phyloP scores from a whole-genome alignment of 2,329 filamentous ascomycete genomes.

The Bipolaris cookei region DNA sequence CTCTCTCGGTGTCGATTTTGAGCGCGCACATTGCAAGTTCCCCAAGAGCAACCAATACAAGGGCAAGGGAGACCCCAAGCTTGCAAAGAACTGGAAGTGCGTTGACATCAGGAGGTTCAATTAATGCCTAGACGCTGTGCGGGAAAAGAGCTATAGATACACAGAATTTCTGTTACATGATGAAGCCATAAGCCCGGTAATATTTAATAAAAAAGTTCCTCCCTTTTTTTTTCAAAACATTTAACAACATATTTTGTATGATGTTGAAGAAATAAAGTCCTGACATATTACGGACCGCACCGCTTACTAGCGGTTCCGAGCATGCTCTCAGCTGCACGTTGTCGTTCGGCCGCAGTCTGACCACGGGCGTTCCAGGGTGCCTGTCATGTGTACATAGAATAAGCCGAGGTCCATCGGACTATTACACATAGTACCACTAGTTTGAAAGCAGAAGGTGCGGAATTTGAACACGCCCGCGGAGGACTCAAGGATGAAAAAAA shows the following conservation, averaged over 20 bases:
- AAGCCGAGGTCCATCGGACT: background rate
- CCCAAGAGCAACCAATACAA: conserved; percentile 45
- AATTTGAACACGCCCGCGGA: background rate
- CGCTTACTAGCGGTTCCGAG: background rate
- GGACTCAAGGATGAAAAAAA: background rate
- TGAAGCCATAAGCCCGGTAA: background rate
- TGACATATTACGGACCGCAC: background rate
- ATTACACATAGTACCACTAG: too few species aligned
- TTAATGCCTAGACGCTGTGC: background rate
- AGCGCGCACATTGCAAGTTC: conserved; percentile 49
- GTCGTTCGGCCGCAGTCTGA: background rate
- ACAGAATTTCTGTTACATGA: background rate
- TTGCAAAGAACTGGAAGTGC: conserved; percentile 45
- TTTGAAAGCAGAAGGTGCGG: background rate
- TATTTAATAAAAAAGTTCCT: background rate
- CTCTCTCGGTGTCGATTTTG: conserved; percentile 38
- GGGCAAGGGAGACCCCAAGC: conserved; percentile 38
- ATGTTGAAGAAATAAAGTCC: background rate
- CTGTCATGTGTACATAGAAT: background rate
- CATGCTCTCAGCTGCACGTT: background rate
- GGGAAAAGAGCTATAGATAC: background rate
- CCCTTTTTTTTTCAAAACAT: too few species aligned
- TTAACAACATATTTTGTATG: background rate
- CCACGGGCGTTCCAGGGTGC: background rate
- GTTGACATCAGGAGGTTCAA: conserved; percentile 15